phyloP scores from a whole-genome alignment of 768 basidiomycete species.

The Suillus paluster region DNA sequence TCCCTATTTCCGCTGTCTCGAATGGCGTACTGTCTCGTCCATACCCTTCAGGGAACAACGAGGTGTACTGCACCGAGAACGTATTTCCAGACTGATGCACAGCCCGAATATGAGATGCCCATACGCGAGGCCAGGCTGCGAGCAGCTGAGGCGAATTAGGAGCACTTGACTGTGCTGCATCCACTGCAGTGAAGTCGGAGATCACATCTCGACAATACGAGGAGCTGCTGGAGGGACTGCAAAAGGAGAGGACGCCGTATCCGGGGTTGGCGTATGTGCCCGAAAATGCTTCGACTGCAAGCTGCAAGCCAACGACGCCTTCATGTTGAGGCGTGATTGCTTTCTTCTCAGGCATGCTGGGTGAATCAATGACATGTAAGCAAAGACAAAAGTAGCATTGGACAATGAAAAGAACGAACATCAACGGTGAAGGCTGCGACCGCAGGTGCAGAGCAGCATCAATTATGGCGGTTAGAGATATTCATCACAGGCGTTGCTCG shows the following conservation, averaged over 20 bases:
- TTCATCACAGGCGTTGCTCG: constrained; percentile 16
- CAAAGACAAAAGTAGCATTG: not conserved
- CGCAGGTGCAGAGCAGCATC: constrained; percentile 25
- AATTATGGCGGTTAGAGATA: constrained; percentile 23
- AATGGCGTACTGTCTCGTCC: constrained; percentile 41
- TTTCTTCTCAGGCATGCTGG: not conserved
- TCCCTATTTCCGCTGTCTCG: constrained; percentile 18
- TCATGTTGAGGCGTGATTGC: not conserved
- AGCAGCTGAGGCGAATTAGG: constrained; percentile 25
- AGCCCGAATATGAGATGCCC: constrained; percentile 44
- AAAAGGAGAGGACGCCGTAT: constrained; percentile 44
- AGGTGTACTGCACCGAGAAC: constrained; percentile 27
- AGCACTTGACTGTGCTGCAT: constrained; percentile 14
- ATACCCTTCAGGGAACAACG: constrained; percentile 42
- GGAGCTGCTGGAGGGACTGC: constrained; percentile 30
- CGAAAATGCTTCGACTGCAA: constrained; percentile 31
- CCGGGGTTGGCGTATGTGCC: constrained; percentile 44
- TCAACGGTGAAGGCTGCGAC: not conserved
- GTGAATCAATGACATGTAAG: constrained; percentile 1
- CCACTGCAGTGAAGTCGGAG: constrained; percentile 32
- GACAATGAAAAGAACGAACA: constrained; percentile 11
- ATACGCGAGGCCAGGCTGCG: constrained; percentile 37
- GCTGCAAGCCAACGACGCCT: not conserved
- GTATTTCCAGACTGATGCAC: constrained; percentile 17
- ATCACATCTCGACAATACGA: constrained; percentile 27